A percentile compares a stretch with the other conserved stretches of the same genome.
phyloP scores from a whole-genome alignment of 257 asterid species.

The Solanum sparsipilum region DNA sequence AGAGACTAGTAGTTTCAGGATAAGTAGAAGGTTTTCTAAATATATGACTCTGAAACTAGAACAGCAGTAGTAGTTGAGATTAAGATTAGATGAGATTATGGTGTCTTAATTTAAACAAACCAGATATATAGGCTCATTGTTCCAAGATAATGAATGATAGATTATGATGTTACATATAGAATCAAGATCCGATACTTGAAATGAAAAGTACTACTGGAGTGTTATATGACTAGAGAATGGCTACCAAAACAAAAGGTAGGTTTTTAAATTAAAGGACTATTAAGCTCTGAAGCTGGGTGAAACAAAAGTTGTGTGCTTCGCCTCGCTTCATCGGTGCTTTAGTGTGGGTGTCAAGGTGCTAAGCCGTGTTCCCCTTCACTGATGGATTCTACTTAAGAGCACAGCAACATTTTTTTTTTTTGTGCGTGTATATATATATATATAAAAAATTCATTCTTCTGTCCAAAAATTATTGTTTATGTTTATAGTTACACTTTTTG shows the following conservation, averaged over 20 bases:
- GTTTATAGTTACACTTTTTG: background rate
- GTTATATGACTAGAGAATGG: background rate
- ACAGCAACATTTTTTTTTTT: background rate
- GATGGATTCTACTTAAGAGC: background rate
- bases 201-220: background rate
- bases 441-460: background rate
- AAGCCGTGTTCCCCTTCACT: background rate
- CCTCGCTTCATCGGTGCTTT: background rate
- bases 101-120: background rate
- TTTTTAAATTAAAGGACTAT: background rate
- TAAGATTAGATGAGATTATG: background rate
- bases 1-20: background rate
- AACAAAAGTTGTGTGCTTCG: background rate
- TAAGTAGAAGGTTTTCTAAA: background rate
- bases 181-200: background rate
- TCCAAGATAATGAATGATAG: background rate
- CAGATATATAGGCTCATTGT: background rate
- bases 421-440: background rate
- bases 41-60: background rate
- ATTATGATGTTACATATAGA: background rate
- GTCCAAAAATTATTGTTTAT: background rate
- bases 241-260: background rate
- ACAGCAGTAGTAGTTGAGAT: background rate
- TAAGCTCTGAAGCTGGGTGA: background rate
- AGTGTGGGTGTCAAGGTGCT: background rate